These are phyloP conservation scores for Globisporangium takayamanum DNA, from an alignment of 352 stramenopile species.

Conservation along the genomic window DNA sequence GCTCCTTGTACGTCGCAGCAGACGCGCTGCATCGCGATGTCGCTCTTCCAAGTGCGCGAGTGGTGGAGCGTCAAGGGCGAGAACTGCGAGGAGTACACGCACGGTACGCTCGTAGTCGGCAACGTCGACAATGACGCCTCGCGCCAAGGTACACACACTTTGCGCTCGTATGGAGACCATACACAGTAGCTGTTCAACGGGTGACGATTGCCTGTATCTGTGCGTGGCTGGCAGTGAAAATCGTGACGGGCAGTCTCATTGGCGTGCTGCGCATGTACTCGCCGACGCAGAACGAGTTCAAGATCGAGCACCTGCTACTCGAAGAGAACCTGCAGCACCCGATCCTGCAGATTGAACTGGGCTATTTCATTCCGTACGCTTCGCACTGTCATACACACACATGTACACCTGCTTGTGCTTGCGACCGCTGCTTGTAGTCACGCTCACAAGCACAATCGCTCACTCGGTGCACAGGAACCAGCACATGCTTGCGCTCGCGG, in stretches of 20 bases:
- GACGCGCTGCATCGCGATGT: conserved; percentile 38
- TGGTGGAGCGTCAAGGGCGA: conserved; percentile 82
- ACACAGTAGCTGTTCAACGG: too few species aligned
- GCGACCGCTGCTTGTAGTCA: too few species aligned
- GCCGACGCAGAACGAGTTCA: conserved; percentile 75
- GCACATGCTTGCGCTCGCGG: conserved; percentile 56
- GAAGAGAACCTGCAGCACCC: conserved; percentile 81
- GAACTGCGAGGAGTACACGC: conserved; percentile 74
- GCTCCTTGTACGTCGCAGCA: background rate
- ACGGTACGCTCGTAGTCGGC: conserved; percentile 62
- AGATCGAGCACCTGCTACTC: conserved; percentile 85
- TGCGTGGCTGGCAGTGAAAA: conserved; percentile 49
- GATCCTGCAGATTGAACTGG: conserved; percentile 83
- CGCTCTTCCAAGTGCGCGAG: conserved; percentile 87
- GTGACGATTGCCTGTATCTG: too few species aligned
- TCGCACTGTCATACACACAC: background rate
- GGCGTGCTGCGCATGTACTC: conserved; percentile 83
- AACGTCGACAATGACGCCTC: conserved; percentile 85
- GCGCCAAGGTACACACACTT: conserved; percentile 30
- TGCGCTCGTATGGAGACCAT: background rate
- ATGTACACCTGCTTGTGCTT: too few species aligned
- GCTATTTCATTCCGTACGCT: conserved; percentile 81
- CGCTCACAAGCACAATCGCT: background rate
- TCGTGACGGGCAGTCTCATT: conserved; percentile 84
- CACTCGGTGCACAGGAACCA: conserved; percentile 34